Base-by-base conservation (phyloP, 768 basidiomycete genomes). In the Peribolospora baueri region DNA sequence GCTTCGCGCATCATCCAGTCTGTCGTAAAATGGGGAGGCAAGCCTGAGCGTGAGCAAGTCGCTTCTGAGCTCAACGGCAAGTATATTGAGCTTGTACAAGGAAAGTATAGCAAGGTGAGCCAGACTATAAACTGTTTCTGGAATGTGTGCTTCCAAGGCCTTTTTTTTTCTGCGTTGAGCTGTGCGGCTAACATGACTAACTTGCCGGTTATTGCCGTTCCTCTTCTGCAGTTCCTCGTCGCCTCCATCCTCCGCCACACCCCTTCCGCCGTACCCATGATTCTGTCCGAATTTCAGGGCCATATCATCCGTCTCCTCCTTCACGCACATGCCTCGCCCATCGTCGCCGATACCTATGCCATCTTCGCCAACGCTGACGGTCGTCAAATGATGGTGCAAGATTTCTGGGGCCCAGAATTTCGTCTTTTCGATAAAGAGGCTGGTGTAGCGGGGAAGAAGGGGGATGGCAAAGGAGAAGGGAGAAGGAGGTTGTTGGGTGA, bases 381-480 rank as follows among this genome's bases (percentile, higher is more conserved):
- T 62, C 76, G 84, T 14, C 75, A 80, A 0, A 70, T 85, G 25
- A 72, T 95, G 5, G 70, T 91, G 5, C 76, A 81, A 13, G 84
- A 87, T 57, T 86, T 93, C 59, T 95, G 87, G 60, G 88, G 88
- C 10, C 84, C 82, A 65, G 88, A 95, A 66, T 80, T 79, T 0
- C 70, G 74, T 3, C 68, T 95, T 40, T 86, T 91, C 67, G 74
- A 74, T 51, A 77, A 81, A 50, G 79, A 77, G 64, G 80, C 76
- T 58, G 68, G 69, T 10, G 74, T 76, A 25, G 25, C 25, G 25
- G 25, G 25, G 25, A 25, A 25, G 25, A 25, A 25, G 25, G 25
- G 25, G 25, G 25, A 25, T 25, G 25, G 25, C 25, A 25, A 25
- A 25, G 25, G 25, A 25, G 25, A 25, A 25, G 25, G 25, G 25